Conservation (phyloP, 2,329 filamentous ascomycete genomes). For the Emericellopsis cladophorae region DNA sequence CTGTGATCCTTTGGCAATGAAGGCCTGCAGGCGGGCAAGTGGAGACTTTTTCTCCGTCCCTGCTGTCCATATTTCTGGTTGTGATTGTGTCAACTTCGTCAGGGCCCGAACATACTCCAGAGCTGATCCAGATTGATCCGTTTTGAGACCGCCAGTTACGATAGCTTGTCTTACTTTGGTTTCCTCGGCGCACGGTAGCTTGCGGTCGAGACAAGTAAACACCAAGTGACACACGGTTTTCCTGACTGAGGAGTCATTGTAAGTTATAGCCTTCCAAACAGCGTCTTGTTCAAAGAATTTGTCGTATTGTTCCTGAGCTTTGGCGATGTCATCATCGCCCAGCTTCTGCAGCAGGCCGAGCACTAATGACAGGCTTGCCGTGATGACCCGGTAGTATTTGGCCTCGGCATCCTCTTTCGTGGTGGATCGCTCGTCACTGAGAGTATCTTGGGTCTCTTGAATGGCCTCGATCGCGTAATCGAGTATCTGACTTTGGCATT, state of each 20-base stretch:
- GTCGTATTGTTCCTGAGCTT: constrained; percentile 49
- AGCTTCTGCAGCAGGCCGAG: constrained; percentile 38
- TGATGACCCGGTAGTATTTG: constrained; percentile 69
- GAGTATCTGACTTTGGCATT: constrained; percentile 69
- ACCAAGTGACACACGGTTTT: constrained; percentile 39
- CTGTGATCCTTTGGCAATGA: constrained; percentile 76
- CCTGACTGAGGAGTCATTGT: constrained; percentile 41
- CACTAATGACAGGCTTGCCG: constrained; percentile 41
- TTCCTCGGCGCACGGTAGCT: constrained; percentile 34
- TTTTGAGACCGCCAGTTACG: constrained; percentile 61
- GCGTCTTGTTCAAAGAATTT: constrained; percentile 52
- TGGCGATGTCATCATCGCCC: constrained; percentile 38
- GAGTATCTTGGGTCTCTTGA: constrained; percentile 64
- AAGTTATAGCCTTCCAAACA: constrained; percentile 55
- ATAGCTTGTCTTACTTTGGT: constrained; percentile 44
- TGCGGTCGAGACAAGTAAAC: constrained; percentile 31
- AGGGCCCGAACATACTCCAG: constrained; percentile 58
- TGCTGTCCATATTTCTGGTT: constrained; percentile 62
- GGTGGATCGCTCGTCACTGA: constrained; percentile 82
- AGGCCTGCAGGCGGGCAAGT: constrained; percentile 48
- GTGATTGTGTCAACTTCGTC: constrained; percentile 47
- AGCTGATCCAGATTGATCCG: constrained; percentile 61
- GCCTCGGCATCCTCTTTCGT: constrained; percentile 73
- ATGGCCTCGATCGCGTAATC: constrained; percentile 72
- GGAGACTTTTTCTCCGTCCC: constrained; percentile 36